Evolutionary conservation across 257 asterid genomes (phyloP).

Genomic region (Nicotiana noctiflora): DNA sequence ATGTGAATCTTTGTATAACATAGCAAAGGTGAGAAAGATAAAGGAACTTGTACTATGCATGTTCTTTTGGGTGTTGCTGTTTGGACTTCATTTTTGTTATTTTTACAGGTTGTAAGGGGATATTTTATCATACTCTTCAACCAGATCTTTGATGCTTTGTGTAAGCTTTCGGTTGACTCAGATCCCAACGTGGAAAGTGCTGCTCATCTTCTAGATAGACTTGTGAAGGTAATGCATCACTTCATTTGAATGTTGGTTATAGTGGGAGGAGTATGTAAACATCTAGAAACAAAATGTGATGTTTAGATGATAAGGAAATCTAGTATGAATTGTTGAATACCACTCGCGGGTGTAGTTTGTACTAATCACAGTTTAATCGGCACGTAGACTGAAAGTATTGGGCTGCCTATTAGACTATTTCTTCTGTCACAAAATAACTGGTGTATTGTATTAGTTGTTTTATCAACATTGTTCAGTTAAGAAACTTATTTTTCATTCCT

Average conservation of each 20-base stretch:
- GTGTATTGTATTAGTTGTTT: no score
- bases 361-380: no score
- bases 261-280: slow-evolving; percentile 3
- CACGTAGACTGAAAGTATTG: no score
- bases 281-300: background rate
- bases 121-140: slow-evolving; percentile 96
- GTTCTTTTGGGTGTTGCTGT: slow-evolving; percentile 5
- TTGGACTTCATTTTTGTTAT: slow-evolving; percentile 18
- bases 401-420: no score
- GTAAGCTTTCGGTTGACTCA: slow-evolving; percentile 97
- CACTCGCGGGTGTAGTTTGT: no score
- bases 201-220: slow-evolving; percentile 98
- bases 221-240: slow-evolving; percentile 61
- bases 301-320: background rate
- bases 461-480: no score
- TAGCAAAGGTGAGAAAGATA: slow-evolving; percentile 69
- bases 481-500: no score
- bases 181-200: slow-evolving; percentile 99
- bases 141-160: slow-evolving; percentile 85
- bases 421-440: no score
- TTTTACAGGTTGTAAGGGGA: slow-evolving; percentile 93
- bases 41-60: background rate
- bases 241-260: background rate
- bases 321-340: no score
- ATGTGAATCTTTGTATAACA: slow-evolving; percentile 96